Conservation (phyloP, 805 yeast genomes). For the Candida peoriensis region DNA sequence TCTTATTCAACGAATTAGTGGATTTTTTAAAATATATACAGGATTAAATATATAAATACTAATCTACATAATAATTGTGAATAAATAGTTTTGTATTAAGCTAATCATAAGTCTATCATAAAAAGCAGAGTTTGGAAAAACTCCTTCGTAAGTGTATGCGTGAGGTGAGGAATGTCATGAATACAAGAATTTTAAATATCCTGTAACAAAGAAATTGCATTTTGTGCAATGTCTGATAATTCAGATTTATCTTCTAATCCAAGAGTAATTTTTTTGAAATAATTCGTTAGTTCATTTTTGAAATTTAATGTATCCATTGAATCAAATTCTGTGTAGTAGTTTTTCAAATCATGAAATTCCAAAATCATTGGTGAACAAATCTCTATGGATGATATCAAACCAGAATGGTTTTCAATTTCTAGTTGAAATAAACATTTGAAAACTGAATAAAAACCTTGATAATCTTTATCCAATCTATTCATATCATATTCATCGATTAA, state of each 20-base stretch:
- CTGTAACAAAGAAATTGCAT: slow-evolving; percentile 15
- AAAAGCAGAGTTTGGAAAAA: background rate
- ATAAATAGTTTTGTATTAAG: slow-evolving; percentile 1
- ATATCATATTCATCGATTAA: slow-evolving; percentile 15
- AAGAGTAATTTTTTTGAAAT: slow-evolving; percentile 15
- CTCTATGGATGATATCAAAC: slow-evolving; percentile 24
- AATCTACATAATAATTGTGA: background rate
- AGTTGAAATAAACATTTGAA: slow-evolving; percentile 27
- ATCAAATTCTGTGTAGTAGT: slow-evolving; percentile 23
- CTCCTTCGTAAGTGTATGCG: slow-evolving; percentile 1
- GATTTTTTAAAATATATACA: slow-evolving; percentile 21
- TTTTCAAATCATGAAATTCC: slow-evolving; percentile 32
- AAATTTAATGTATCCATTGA: slow-evolving; percentile 25
- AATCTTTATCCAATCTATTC: slow-evolving; percentile 15
- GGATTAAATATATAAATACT: background rate
- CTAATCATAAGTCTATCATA: too few relatives aligned
- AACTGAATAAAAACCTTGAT: slow-evolving; percentile 28
- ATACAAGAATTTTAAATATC: too few relatives aligned
- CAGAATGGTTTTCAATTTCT: slow-evolving; percentile 12
- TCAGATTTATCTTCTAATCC: slow-evolving; percentile 1
- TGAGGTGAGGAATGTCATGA: background rate
- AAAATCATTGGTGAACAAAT: slow-evolving; percentile 30
- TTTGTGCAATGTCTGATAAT: slow-evolving; percentile 9
- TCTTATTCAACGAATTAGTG: slow-evolving; percentile 22
- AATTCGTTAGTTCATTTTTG: slow-evolving; percentile 25